These are phyloP conservation scores for Podospora australis DNA, from an alignment of 495 filamentous ascomycete species.

Conservation along the genomic window DNA sequence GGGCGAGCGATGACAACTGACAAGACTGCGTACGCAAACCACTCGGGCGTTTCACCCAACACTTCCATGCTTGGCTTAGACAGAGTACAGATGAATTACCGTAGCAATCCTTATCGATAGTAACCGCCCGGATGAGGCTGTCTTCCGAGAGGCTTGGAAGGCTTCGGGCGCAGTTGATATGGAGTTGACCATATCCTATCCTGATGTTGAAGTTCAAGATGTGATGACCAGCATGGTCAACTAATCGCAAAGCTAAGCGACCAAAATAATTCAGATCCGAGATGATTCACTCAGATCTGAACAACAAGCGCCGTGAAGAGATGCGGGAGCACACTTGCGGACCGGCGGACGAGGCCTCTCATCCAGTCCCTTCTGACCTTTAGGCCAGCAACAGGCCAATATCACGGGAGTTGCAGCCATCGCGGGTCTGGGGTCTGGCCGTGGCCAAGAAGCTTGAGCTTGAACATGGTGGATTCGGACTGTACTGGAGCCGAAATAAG, in stretches of 20 bases:
- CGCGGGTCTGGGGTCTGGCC: slow-evolving; percentile 2
- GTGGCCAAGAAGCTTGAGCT: background rate
- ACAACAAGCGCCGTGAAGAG: background rate
- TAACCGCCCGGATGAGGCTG: slow-evolving; percentile 1
- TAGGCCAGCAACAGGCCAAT: background rate
- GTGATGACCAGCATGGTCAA: no score
- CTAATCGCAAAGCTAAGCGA: background rate
- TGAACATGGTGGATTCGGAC: slow-evolving; percentile 11
- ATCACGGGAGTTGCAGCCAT: slow-evolving; percentile 4
- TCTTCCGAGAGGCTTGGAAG: slow-evolving; percentile 1
- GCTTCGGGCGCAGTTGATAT: background rate
- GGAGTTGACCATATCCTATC: no score
- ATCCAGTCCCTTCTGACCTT: slow-evolving; percentile 8
- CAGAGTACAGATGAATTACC: no score
- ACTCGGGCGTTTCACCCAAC: background rate
- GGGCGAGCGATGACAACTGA: no score
- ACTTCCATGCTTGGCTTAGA: background rate
- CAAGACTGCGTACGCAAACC: no score
- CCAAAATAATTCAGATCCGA: background rate
- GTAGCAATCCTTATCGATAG: background rate
- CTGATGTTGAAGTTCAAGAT: no score
- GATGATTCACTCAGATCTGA: background rate
- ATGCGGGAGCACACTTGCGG: background rate
- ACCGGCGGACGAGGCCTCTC: background rate
- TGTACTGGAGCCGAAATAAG: slow-evolving; percentile 29